phyloP scores from a whole-genome alignment of 2,329 filamentous ascomycete species.

The Ascochyta rabiei region DNA sequence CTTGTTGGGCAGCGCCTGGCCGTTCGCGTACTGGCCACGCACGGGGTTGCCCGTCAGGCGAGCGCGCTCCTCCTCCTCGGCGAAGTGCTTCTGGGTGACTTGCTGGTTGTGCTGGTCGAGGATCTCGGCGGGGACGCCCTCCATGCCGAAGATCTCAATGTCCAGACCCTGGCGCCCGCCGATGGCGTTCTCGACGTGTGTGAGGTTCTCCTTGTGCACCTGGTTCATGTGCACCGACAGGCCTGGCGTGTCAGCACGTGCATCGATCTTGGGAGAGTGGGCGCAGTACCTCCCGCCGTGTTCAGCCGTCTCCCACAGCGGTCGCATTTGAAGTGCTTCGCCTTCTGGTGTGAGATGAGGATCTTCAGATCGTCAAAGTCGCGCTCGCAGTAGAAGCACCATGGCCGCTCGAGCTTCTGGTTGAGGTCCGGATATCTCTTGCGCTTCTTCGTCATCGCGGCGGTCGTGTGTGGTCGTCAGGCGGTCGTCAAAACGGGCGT shows the following conservation, averaged over 20 bases:
- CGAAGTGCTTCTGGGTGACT: slow-evolving; percentile 84
- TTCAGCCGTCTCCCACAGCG: slow-evolving; percentile 86
- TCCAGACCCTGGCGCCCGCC: slow-evolving; percentile 84
- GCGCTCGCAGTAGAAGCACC: slow-evolving; percentile 99
- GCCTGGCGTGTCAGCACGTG: slow-evolving; percentile 59
- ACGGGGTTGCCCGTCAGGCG: slow-evolving; percentile 83
- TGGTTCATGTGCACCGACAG: slow-evolving; percentile 97
- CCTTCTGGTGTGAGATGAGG: slow-evolving; percentile 95
- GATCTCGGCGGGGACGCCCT: slow-evolving; percentile 89
- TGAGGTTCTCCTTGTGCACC: slow-evolving; percentile 93
- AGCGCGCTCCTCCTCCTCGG: slow-evolving; percentile 81
- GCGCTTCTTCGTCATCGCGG: slow-evolving; percentile 73
- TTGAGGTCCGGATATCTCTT: slow-evolving; percentile 84
- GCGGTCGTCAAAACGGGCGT: slow-evolving; percentile 1
- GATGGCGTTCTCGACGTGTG: slow-evolving; percentile 88
- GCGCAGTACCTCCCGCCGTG: slow-evolving; percentile 81
- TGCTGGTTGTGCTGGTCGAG: slow-evolving; percentile 83
- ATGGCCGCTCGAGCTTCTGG: slow-evolving; percentile 84
- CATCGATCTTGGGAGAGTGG: not conserved
- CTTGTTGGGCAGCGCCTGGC: slow-evolving; percentile 60
- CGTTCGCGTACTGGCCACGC: slow-evolving; percentile 52
- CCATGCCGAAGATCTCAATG: slow-evolving; percentile 98
- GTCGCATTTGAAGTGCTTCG: slow-evolving; percentile 99
- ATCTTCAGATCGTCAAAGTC: slow-evolving; percentile 98
- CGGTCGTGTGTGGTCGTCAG: not conserved